A percentile compares a stretch with the other conserved stretches of the same genome.
Conservation (phyloP, 164 flowering plant species). For the Chimonanthus salicifolius region DNA sequence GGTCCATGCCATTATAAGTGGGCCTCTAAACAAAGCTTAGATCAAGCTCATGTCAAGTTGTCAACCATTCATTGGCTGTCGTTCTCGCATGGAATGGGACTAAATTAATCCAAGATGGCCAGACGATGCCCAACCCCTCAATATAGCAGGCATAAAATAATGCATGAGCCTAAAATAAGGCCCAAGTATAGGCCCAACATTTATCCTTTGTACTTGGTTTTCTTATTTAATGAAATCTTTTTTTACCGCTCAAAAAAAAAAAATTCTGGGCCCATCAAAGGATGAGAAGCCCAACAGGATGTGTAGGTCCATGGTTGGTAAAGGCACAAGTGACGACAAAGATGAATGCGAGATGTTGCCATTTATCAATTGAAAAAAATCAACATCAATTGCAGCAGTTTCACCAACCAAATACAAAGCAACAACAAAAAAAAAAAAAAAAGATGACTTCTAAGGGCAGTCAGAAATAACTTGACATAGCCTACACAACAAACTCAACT, state of each 20-base stretch:
- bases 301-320: background rate
- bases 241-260: too few species aligned
- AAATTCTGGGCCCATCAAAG: background rate
- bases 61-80: background rate
- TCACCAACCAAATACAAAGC: background rate
- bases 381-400: background rate
- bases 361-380: background rate
- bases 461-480: background rate
- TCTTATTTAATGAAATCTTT: too few species aligned
- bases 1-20: too few species aligned
- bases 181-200: background rate
- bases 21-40: background rate
- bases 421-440: background rate
- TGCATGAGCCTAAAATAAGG: background rate
- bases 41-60: background rate
- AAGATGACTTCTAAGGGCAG: background rate
- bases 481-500: too few species aligned
- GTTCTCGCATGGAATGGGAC: background rate
- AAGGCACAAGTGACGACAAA: background rate
- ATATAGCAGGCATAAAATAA: background rate
- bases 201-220: too few species aligned
- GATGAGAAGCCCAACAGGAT: background rate
- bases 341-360: background rate
- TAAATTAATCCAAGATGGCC: background rate
- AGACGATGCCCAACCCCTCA: too few species aligned